A percentile compares a stretch with the other conserved stretches of the same genome.
phyloP scores from a whole-genome alignment of 2,329 filamentous ascomycete species.

The Alternaria sp. region DNA sequence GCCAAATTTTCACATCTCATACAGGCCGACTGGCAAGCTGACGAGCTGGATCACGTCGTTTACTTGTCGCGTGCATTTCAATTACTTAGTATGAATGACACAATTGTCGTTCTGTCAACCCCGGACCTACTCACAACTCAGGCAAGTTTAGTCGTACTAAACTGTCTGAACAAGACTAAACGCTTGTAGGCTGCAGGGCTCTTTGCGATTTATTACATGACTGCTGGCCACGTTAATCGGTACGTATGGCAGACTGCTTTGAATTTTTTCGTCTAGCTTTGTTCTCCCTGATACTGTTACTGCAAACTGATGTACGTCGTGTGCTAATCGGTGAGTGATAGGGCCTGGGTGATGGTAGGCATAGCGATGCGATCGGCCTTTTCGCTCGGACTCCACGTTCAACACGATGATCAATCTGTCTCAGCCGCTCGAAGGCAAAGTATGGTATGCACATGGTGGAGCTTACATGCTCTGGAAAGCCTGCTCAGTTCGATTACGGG shows the following conservation, averaged over 20 bases:
- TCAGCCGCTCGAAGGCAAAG: conserved; percentile 36
- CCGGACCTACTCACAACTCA: conserved; percentile 23
- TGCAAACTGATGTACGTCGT: background rate
- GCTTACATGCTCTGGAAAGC: conserved; percentile 45
- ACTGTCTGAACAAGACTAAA: background rate
- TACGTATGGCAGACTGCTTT: conserved; percentile 10
- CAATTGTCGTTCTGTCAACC: conserved; percentile 39
- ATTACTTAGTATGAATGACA: conserved; percentile 24
- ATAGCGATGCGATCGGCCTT: conserved; percentile 45
- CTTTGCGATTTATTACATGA: conserved; percentile 48
- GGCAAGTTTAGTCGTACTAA: conserved; percentile 24
- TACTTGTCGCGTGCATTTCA: conserved; percentile 41
- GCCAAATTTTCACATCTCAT: conserved; percentile 44
- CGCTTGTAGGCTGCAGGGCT: conserved; percentile 34
- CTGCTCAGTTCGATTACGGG: conserved; percentile 48
- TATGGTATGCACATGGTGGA: conserved; percentile 49
- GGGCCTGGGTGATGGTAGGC: conserved; percentile 47
- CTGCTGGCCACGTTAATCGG: conserved; percentile 45
- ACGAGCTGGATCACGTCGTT: conserved; percentile 39
- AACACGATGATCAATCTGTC: conserved; percentile 33
- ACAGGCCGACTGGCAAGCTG: conserved; percentile 29
- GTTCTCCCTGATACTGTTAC: background rate
- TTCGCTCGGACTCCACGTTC: conserved; percentile 46
- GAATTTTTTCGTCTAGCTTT: too few relatives aligned
- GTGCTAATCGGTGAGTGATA: conserved; percentile 26